Evolutionary conservation across 208 protist genomes (phyloP).

Genomic region (Porcisia hertigi): DNA sequence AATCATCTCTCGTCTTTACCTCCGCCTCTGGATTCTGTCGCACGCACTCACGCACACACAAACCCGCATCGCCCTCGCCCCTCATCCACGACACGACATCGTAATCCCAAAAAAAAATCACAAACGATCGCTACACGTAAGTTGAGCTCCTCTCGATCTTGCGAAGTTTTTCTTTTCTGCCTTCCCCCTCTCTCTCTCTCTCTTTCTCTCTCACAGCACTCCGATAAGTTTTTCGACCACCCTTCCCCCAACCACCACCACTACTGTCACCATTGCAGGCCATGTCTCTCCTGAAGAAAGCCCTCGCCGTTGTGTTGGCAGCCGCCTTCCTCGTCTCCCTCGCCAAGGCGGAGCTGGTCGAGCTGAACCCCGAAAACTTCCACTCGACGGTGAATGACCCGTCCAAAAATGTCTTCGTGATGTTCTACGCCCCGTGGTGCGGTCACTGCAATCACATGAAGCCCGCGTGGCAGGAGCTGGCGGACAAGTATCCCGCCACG

Average conservation of each 20-base stretch:
- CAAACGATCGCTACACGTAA: no score
- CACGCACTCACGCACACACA: no score
- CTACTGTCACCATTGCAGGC: not conserved
- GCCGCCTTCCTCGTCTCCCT: slow-evolving; percentile 21
- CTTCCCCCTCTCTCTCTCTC: not conserved
- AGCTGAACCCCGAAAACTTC: slow-evolving; percentile 80
- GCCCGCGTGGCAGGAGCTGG: slow-evolving; percentile 83
- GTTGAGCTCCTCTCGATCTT: no score
- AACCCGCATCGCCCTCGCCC: no score
- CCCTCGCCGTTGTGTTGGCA: slow-evolving; percentile 23
- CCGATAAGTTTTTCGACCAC: not conserved
- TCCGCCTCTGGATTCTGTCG: no score
- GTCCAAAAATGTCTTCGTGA: slow-evolving; percentile 93
- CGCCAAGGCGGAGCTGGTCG: slow-evolving; percentile 49
- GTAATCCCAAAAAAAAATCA: no score
- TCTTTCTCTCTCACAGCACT: not conserved
- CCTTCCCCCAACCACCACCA: not conserved
- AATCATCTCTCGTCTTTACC: no score
- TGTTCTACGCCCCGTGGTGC: slow-evolving; percentile 98
- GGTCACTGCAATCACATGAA: slow-evolving; percentile 95
- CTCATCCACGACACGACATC: no score
- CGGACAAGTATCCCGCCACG: slow-evolving; percentile 40
- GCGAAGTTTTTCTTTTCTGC: not conserved
- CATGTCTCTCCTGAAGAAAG: slow-evolving; percentile 23
- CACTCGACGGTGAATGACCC: slow-evolving; percentile 77